A percentile compares a stretch with the other conserved stretches of the same genome.
phyloP scores from a whole-genome alignment of 805 yeast genomes.

The Yarrowia keelungensis region DNA sequence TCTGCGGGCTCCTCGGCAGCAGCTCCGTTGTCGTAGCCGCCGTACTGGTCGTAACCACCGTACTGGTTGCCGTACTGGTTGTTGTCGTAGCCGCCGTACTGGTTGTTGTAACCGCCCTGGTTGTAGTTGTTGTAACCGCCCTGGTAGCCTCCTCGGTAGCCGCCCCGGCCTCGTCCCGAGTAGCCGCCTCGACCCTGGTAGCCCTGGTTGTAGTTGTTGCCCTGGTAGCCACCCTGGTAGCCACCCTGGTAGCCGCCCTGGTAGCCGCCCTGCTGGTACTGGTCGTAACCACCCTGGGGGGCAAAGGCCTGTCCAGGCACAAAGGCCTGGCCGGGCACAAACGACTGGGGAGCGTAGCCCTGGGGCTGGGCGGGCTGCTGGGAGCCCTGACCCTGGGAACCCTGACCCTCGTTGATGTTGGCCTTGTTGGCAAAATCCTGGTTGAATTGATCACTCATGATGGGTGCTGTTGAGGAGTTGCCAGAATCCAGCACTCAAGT shows the following conservation, averaged over 20 bases:
- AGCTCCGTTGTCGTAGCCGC: slow-evolving; percentile 26
- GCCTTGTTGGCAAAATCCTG: slow-evolving; percentile 50
- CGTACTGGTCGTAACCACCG: slow-evolving; percentile 39
- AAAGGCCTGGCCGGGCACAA: slow-evolving; percentile 48
- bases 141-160: slow-evolving; percentile 44
- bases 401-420: slow-evolving; percentile 44
- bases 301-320: slow-evolving; percentile 42
- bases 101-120: slow-evolving; percentile 31
- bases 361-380: slow-evolving; percentile 54
- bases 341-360: slow-evolving; percentile 44
- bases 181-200: slow-evolving; percentile 41
- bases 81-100: slow-evolving; percentile 16
- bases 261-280: slow-evolving; percentile 30
- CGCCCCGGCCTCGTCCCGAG: slow-evolving; percentile 45
- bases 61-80: slow-evolving; percentile 38
- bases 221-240: slow-evolving; percentile 46
- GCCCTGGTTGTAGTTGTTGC: slow-evolving; percentile 44
- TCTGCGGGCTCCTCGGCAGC: slow-evolving; percentile 46
- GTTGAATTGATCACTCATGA: slow-evolving; percentile 46
- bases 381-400: slow-evolving; percentile 44
- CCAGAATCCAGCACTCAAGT: not conserved
- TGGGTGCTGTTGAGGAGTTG: slow-evolving; percentile 18
- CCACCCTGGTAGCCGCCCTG: slow-evolving; percentile 44
- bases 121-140: slow-evolving; percentile 40
- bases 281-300: slow-evolving; percentile 41